Conservation (phyloP, 441 rosid species). For the Erodium trifolium region DNA sequence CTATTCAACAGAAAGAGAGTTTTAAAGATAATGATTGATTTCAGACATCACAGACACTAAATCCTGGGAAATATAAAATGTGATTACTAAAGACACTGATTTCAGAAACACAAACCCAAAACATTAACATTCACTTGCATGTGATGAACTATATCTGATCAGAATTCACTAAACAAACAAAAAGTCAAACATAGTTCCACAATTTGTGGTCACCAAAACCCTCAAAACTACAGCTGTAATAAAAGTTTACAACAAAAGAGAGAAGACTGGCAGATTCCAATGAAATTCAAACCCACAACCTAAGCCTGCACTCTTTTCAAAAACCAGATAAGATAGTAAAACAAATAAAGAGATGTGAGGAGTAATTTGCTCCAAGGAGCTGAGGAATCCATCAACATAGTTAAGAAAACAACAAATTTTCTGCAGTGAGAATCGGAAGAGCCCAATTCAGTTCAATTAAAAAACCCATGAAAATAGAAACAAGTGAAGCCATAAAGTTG, state of each 20-base stretch:
- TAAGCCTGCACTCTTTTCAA: neutral
- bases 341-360: constrained; percentile 5
- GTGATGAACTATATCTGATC: neutral
- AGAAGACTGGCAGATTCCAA: neutral
- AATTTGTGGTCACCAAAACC: constrained; percentile 5
- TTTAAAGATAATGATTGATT: neutral
- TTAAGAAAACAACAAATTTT: neutral
- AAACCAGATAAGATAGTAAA: neutral
- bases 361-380: neutral
- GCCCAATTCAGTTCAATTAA: neutral
- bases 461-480: neutral
- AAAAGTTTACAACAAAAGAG: neutral
- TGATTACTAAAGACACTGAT: neutral
- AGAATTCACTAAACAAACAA: neutral
- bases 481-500: neutral
- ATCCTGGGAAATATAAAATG: neutral
- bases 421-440: neutral
- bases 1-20: neutral
- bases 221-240: neutral
- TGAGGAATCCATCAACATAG: neutral
- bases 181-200: neutral
- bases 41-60: neutral
- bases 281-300: constrained; percentile 2
- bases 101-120: constrained; percentile 2
- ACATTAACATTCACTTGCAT: neutral